phyloP scores from a whole-genome alignment of 495 filamentous ascomycete species.

The Lasiosphaeria ovina region DNA sequence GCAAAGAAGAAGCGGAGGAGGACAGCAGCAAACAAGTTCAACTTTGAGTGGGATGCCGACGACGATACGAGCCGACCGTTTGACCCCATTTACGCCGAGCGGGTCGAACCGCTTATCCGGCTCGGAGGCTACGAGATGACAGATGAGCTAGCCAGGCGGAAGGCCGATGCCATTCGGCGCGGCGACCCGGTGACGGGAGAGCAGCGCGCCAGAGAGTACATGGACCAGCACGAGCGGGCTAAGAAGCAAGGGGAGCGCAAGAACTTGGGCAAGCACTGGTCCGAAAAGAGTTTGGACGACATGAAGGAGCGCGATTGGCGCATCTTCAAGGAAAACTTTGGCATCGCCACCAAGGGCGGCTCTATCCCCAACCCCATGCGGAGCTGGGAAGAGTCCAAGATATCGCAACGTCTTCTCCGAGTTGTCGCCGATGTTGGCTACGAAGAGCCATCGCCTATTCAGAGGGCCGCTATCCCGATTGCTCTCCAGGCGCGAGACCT shows the following conservation, averaged over 20 bases:
- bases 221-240: constrained; percentile 67
- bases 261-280: constrained; percentile 85
- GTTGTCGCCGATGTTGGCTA: constrained; percentile 87
- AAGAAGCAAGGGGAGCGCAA: constrained; percentile 76
- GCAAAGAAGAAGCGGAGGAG: constrained; percentile 94
- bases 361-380: constrained; percentile 95
- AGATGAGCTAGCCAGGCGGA: constrained; percentile 67
- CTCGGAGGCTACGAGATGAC: constrained; percentile 79
- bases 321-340: constrained; percentile 99
- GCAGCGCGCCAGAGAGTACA: constrained; percentile 71
- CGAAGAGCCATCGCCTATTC: constrained; percentile 87
- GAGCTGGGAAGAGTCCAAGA: constrained; percentile 80
- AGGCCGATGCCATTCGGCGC: constrained; percentile 73
- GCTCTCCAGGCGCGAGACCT: constrained; percentile 90
- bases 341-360: constrained; percentile 87
- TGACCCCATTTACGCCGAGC: constrained; percentile 80
- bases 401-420: constrained; percentile 78
- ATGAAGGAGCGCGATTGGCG: constrained; percentile 99
- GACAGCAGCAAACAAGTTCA: constrained; percentile 96
- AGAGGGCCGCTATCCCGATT: constrained; percentile 93
- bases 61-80: constrained; percentile 91
- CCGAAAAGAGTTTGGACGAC: constrained; percentile 88
- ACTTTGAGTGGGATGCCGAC: constrained; percentile 96
- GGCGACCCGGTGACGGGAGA: constrained; percentile 79
- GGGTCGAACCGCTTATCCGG: constrained; percentile 64